phyloP scores from a whole-genome alignment of 2,329 filamentous ascomycete genomes.

The Nothophaeocryptopus gaeumannii region DNA sequence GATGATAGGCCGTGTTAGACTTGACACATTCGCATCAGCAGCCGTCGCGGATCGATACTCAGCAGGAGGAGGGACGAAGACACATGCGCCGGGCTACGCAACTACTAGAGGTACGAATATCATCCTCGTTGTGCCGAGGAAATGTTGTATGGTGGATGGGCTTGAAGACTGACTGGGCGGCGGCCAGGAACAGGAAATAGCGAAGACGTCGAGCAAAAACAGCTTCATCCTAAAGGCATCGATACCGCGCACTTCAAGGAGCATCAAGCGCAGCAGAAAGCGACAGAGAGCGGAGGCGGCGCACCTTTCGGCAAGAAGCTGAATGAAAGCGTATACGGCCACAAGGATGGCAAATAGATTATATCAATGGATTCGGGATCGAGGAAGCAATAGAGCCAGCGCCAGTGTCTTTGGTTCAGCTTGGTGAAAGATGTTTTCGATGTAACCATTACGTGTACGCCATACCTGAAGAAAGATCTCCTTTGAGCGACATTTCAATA shows the following conservation, averaged over 20 bases:
- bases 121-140: too few relatives aligned
- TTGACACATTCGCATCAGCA: conserved; percentile 36
- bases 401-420: too few relatives aligned
- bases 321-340: conserved; percentile 34
- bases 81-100: conserved; percentile 35
- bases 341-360: conserved; percentile 35
- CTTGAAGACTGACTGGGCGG: too few relatives aligned
- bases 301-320: conserved; percentile 29
- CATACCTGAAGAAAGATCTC: too few relatives aligned
- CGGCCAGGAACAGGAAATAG: too few relatives aligned
- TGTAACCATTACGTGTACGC: too few relatives aligned
- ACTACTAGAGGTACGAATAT: conserved; percentile 18
- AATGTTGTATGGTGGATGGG: too few relatives aligned
- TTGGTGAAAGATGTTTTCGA: too few relatives aligned
- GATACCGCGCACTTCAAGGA: conserved; percentile 34
- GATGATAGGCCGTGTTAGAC: conserved; percentile 31
- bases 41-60: conserved; percentile 36
- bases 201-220: background rate
- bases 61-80: conserved; percentile 34
- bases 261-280: conserved; percentile 32
- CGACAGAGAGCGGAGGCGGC: conserved; percentile 17
- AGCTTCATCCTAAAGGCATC: conserved; percentile 30
- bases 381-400: too few relatives aligned
- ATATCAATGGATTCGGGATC: too few relatives aligned
- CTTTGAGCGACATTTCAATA: too few relatives aligned